phyloP scores from a whole-genome alignment of 768 basidiomycete genomes.

The Auricularia heimuer region DNA sequence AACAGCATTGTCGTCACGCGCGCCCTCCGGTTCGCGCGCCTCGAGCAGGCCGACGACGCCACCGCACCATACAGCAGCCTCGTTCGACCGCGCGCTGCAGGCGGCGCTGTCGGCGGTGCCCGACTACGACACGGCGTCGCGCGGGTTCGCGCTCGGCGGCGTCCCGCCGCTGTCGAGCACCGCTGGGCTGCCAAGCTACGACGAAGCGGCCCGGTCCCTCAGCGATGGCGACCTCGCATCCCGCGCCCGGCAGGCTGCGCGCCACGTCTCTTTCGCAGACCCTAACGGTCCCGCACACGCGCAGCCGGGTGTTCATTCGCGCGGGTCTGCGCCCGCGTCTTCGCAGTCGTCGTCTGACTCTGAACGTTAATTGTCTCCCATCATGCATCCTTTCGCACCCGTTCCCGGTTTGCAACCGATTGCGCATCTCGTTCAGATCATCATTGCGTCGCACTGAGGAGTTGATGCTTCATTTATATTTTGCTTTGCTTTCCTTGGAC shows the following conservation, averaged over 20 bases:
- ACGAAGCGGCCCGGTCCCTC: conserved; percentile 39
- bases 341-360: too few relatives aligned
- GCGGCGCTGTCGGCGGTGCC: conserved; percentile 72
- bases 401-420: too few relatives aligned
- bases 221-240: background rate
- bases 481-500: too few relatives aligned
- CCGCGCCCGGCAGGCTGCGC: background rate
- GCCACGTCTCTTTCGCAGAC: background rate
- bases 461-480: too few relatives aligned
- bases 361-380: too few relatives aligned
- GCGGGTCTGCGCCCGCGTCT: too few relatives aligned
- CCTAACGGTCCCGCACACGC: too few relatives aligned
- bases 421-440: too few relatives aligned
- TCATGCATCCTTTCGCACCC: too few relatives aligned
- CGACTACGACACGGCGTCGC: conserved; percentile 71
- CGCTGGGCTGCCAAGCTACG: conserved; percentile 78
- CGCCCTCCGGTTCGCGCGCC: background rate
- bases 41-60: background rate
- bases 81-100: conserved; percentile 27
- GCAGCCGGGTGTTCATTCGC: too few relatives aligned
- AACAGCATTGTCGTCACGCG: background rate
- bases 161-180: conserved; percentile 75
- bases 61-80: background rate
- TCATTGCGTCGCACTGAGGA: too few relatives aligned
- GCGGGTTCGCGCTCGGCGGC: conserved; percentile 81